Base-by-base conservation (phyloP, 192 early-diverging fungal genomes). In the Podila epigama region DNA sequence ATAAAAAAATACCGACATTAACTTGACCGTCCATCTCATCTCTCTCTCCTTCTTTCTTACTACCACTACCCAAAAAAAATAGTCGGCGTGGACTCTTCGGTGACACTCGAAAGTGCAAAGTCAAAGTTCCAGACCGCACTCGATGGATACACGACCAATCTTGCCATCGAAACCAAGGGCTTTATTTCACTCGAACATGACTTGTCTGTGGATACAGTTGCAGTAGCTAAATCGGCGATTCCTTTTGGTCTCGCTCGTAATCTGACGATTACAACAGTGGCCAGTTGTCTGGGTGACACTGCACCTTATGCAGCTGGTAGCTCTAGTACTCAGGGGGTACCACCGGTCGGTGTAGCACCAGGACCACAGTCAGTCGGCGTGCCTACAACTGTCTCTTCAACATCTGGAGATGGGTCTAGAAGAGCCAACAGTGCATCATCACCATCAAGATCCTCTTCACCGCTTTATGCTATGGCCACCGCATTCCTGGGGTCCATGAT, bases 121-220 rank as follows among this genome's bases (percentile, higher is more conserved):
- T 57, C n/a, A 7, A 32, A 12, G 18, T 57, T 34, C 55, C 16
- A 36, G 55, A 2, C 16, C 32, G 55, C 32, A 20, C 28, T 57
- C 34, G 1, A 28, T 8, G n/a, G 18, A 0, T 57, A 57, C 34
- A 20, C 55, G 6, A 10, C 29, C 4, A 10, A 29, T 0, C 32
- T 34, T 3, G 0, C 8, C 55, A 40, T 9, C 36, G n/a, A 41
- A 12, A 28, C 58, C 0, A 33, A 37, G 25, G 61, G 67, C 13
- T 69, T 69, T 34, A 60, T 62, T 27, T n/a, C 61, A 10, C 34
- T 69, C 33, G 67, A 66, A 29, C 64, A 66, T n/a, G 64, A 66
- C 32, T 25, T 66, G 33, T 13, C 25, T 13, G n/a, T 1, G 16
- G 29, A 31, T 12, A 53, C 64, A 4, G 64, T 66, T 1, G 27